Evolutionary conservation across 164 flowering plant species (phyloP).

Genomic region (Macadamia tetraphylla): DNA sequence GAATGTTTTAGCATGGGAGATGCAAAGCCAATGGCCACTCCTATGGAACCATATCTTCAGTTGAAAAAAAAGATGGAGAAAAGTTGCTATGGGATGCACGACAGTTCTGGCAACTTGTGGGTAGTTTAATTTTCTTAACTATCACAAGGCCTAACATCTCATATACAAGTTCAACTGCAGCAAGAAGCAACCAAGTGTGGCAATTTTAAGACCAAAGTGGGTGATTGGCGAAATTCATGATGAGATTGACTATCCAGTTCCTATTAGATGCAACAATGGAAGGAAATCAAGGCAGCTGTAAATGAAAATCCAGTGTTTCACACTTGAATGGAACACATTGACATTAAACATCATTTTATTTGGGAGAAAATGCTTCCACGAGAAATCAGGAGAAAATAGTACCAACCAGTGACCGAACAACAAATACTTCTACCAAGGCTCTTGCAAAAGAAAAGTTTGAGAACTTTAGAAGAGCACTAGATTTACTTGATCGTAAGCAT

Average conservation of each 20-base stretch:
- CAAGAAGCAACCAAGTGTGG: background rate
- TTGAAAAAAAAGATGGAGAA: too few relatives aligned
- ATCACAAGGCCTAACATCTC: too few relatives aligned
- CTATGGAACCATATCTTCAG: slow-evolving; percentile 12
- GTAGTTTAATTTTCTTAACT: too few relatives aligned
- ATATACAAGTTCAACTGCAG: background rate
- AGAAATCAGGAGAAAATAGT: too few relatives aligned
- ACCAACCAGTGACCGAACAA: too few relatives aligned
- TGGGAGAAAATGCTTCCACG: too few relatives aligned
- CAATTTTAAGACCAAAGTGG: slow-evolving; percentile 2
- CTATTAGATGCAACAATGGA: background rate
- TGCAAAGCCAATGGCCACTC: slow-evolving; percentile 8
- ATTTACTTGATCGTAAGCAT: too few relatives aligned
- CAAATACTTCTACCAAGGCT: too few relatives aligned
- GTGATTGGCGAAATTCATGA: background rate
- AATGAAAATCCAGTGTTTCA: background rate
- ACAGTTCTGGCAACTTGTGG: too few relatives aligned
- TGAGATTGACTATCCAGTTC: background rate
- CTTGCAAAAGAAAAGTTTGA: background rate
- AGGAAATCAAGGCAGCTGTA: slow-evolving; percentile 1
- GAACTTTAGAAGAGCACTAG: background rate
- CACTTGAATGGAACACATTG: too few relatives aligned
- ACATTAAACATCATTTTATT: too few relatives aligned
- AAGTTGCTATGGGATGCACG: too few relatives aligned
- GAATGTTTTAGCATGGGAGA: background rate